phyloP scores from a whole-genome alignment of 2,329 filamentous ascomycete species.

The Albifimbria verrucaria region DNA sequence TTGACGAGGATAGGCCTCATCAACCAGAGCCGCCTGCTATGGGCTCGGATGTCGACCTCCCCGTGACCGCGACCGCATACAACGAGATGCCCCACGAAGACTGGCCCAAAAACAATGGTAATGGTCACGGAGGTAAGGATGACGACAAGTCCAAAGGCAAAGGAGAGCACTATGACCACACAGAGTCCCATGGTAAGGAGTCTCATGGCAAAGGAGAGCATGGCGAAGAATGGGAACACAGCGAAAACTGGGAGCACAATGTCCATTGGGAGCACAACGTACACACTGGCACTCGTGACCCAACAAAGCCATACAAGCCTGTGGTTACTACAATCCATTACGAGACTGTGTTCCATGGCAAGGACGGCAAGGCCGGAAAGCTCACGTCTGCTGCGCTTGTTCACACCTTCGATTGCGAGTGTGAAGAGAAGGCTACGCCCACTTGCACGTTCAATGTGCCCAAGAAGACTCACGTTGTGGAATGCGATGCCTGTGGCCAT shows the following conservation, averaged over 20 bases:
- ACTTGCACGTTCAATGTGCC: slow-evolving; percentile 9
- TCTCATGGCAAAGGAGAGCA: no score
- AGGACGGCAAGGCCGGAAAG: slow-evolving; percentile 26
- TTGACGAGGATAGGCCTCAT: slow-evolving; percentile 20
- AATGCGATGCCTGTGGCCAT: slow-evolving; percentile 18
- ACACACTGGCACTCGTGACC: no score
- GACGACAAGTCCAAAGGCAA: neutral
- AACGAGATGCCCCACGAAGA: neutral
- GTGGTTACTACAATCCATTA: slow-evolving; percentile 16
- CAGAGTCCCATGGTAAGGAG: neutral
- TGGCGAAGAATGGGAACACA: no score
- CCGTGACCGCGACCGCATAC: neutral
- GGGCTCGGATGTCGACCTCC: slow-evolving; percentile 7
- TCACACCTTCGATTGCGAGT: slow-evolving; percentile 16
- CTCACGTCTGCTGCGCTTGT: slow-evolving; percentile 30
- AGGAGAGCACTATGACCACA: neutral
- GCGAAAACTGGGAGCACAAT: no score
- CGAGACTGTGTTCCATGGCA: slow-evolving; percentile 24
- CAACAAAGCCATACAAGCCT: no score
- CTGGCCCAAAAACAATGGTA: no score
- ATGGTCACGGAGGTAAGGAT: neutral
- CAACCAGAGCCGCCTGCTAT: slow-evolving; percentile 31
- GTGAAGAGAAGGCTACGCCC: slow-evolving; percentile 12
- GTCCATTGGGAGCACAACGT: no score
- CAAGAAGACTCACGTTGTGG: slow-evolving; percentile 17